Percentiles rank a stretch among this genome's conserved stretches.
Conservation (phyloP, 257 asterid species). For the Henckelia pumila region DNA sequence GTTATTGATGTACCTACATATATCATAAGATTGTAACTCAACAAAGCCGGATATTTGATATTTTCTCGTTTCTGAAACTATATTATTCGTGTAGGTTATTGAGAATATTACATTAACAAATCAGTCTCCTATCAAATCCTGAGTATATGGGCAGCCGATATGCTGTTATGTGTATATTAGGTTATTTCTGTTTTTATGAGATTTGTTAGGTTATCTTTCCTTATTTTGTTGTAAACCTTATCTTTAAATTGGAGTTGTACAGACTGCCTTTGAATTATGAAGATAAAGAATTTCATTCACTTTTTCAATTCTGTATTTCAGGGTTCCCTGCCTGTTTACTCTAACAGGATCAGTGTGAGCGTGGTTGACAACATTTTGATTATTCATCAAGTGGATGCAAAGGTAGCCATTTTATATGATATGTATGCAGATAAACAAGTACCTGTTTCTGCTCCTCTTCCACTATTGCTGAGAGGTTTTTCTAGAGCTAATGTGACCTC, state of each 20-base stretch:
- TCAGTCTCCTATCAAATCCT: too few relatives aligned
- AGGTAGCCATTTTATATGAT: slow-evolving; percentile 87
- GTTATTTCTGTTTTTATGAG: too few relatives aligned
- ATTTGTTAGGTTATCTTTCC: too few relatives aligned
- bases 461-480: slow-evolving; percentile 70
- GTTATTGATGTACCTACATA: slow-evolving; percentile 1
- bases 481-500: slow-evolving; percentile 47
- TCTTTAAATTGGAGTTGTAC: too few relatives aligned
- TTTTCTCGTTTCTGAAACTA: slow-evolving; percentile 18
- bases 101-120: too few relatives aligned
- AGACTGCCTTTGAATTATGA: too few relatives aligned
- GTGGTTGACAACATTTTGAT: slow-evolving; percentile 85
- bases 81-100: too few relatives aligned
- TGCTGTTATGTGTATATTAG: too few relatives aligned
- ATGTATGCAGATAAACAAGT: slow-evolving; percentile 66
- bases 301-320: too few relatives aligned
- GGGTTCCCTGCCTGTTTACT: slow-evolving; percentile 89
- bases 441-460: slow-evolving; percentile 96
- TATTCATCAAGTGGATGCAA: slow-evolving; percentile 95
- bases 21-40: not conserved
- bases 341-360: slow-evolving; percentile 66
- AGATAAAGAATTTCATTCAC: too few relatives aligned
- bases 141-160: too few relatives aligned
- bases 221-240: too few relatives aligned
- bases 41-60: not conserved